A percentile compares a stretch with the other conserved stretches of the same genome.
phyloP scores from a whole-genome alignment of 2,329 filamentous ascomycete genomes.

The Metarhizium anisopliae region DNA sequence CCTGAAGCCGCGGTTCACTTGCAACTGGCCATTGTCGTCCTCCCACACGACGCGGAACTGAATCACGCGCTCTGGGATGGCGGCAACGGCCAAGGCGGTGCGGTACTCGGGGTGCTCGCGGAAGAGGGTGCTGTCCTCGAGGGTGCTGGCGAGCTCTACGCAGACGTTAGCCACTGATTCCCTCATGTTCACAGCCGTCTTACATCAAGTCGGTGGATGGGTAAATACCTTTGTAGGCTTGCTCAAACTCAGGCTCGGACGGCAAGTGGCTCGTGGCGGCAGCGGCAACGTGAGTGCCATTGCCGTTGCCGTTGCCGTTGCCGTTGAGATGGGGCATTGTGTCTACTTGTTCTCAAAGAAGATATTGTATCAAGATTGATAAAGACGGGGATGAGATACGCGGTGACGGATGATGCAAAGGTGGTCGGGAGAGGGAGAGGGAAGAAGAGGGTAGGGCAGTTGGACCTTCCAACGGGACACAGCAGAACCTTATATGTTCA shows the following conservation, averaged over 20 bases:
- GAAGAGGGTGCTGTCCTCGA: constrained; percentile 91
- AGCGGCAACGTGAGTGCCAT: constrained; percentile 4
- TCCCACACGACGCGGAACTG: constrained; percentile 98
- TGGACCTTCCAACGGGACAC: neutral
- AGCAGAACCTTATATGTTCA: constrained; percentile 1
- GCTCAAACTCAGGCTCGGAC: constrained; percentile 93
- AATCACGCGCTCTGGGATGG: constrained; percentile 89
- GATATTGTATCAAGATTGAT: neutral
- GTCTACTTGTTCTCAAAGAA: neutral
- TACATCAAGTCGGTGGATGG: neutral
- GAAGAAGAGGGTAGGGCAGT: neutral
- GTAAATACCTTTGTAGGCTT: constrained; percentile 78
- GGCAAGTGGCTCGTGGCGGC: constrained; percentile 71
- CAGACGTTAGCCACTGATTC: neutral
- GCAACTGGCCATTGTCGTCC: constrained; percentile 78
- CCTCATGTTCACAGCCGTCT: neutral
- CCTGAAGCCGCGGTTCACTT: constrained; percentile 91
- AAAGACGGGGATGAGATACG: neutral
- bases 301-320: constrained; percentile 1
- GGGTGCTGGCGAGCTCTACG: constrained; percentile 83
- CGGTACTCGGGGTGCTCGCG: constrained; percentile 90
- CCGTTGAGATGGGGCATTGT: constrained; percentile 5
- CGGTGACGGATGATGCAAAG: neutral
- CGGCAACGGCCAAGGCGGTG: constrained; percentile 77
- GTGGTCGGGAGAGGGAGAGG: neutral